phyloP scores from a whole-genome alignment of 2,329 filamentous ascomycete species.

The Pseudogymnoascus sp. region DNA sequence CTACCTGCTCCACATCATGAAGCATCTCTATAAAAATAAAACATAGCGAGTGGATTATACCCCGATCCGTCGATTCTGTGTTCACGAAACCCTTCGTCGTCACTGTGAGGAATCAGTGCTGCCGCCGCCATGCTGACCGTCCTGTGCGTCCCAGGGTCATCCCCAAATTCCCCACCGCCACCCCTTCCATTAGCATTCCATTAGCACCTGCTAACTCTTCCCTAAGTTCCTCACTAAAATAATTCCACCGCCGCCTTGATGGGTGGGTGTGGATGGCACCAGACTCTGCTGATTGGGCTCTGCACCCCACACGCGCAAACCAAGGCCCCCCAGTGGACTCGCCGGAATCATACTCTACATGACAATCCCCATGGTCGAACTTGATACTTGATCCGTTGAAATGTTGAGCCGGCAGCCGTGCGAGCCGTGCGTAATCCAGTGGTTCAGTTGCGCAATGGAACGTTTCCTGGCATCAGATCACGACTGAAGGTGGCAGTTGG shows the following conservation, averaged over 20 bases:
- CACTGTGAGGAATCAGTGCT: not conserved
- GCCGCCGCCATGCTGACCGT: not conserved
- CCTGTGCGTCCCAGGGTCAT: too few relatives aligned
- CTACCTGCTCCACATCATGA: not conserved
- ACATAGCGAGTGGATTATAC: not conserved
- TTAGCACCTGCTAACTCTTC: not conserved
- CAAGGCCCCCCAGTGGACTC: not conserved
- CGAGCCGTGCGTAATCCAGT: not conserved
- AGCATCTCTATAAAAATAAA: not conserved
- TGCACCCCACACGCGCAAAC: not conserved
- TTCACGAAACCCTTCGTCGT: not conserved
- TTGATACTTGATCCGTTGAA: not conserved
- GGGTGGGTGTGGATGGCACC: not conserved
- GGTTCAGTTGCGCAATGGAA: not conserved
- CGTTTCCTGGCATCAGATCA: not conserved
- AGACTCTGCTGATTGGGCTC: not conserved
- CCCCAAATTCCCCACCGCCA: not conserved
- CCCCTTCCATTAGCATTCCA: not conserved
- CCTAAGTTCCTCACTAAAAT: not conserved
- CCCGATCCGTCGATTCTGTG: not conserved
- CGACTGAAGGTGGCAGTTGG: not conserved
- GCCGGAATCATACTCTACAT: not conserved
- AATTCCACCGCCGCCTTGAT: not conserved
- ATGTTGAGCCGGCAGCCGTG: not conserved
- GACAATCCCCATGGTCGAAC: not conserved